Evolutionary conservation across 2,329 filamentous ascomycete genomes (phyloP).

Genomic region (Bipolaris gigantea): DNA sequence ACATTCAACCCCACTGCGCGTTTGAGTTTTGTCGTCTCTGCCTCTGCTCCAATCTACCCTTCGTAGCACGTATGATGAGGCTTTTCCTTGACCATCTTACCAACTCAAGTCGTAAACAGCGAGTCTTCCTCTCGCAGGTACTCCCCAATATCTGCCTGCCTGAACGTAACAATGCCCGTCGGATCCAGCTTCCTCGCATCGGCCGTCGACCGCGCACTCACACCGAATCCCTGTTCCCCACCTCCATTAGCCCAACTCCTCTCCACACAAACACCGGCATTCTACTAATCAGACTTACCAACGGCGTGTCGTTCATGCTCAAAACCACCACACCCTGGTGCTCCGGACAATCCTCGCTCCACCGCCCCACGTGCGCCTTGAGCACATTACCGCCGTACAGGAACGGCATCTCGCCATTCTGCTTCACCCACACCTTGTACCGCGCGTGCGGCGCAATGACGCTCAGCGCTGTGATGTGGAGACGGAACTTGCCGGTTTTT

Average conservation of each 20-base stretch:
- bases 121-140: slow-evolving; percentile 83
- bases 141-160: slow-evolving; percentile 92
- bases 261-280: too few species aligned
- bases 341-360: slow-evolving; percentile 89
- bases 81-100: background rate
- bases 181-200: slow-evolving; percentile 85
- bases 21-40: background rate
- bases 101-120: slow-evolving; percentile 58
- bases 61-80: background rate
- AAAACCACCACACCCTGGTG: slow-evolving; percentile 90
- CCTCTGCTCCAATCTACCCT: background rate
- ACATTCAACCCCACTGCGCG: background rate
- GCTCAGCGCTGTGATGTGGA: slow-evolving; percentile 90
- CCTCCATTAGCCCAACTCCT: too few species aligned
- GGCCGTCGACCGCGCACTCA: slow-evolving; percentile 83
- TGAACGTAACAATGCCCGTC: slow-evolving; percentile 84
- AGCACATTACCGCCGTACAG: slow-evolving; percentile 91
- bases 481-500: slow-evolving; percentile 91
- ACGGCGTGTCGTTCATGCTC: slow-evolving; percentile 86
- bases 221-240: slow-evolving; percentile 80
- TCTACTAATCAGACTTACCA: slow-evolving; percentile 49
- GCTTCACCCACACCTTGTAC: slow-evolving; percentile 97
- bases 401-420: slow-evolving; percentile 96
- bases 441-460: slow-evolving; percentile 87
- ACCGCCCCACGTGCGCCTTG: slow-evolving; percentile 78